Evolutionary conservation across 140 eudicot genomes (phyloP), one percentile per base, ranked within the genome.

Genomic region (Stevia rebaudiana): DNA sequence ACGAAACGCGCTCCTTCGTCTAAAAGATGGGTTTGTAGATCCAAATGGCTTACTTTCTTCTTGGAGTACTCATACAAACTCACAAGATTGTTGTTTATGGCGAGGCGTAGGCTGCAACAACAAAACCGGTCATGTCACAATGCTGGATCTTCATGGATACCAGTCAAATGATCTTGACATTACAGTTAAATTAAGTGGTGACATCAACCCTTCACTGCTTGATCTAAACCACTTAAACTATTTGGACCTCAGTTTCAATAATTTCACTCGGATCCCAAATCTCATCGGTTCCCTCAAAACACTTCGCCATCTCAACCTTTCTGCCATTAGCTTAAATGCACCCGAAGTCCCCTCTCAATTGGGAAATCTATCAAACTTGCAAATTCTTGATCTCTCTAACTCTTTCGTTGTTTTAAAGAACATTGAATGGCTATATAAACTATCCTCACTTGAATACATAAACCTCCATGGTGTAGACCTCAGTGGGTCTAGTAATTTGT

Each of bases 1-100:
- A 17, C 18, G 31, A 31, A 17, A 6, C 30, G 70, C 70, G 1
- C 48, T 65, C 30, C 70, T 65, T 42, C 42, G 31, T 19, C 17
- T 65, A 9, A 65, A 65, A 31, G 2, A 24, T 16, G 59, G 60
- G 22, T 47, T 63, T 7, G 39, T 21, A 19, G 59, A 48, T 65
- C 30, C 25, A 12, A 28, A 16, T 5, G 31, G 31, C 30, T 11
- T 35, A 3, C 46, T 65, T 17, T 65, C 60, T 47, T 65, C 69
- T n/a, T 63, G 56, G 69, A 31, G 58, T n/a, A 24, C 6, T 17
- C 56, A 49, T 8, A 52, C n/a, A 65, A 47, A 46, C 23, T 21
- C 54, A 47, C 59, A 28, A 16, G 22, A 63, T 42, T 63, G 68
- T 6, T 63, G 68, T 33, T 46, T 40, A 63, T 63, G 68, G 68